Conservation (phyloP, 345 rosid species). For the Brassica incana region DNA sequence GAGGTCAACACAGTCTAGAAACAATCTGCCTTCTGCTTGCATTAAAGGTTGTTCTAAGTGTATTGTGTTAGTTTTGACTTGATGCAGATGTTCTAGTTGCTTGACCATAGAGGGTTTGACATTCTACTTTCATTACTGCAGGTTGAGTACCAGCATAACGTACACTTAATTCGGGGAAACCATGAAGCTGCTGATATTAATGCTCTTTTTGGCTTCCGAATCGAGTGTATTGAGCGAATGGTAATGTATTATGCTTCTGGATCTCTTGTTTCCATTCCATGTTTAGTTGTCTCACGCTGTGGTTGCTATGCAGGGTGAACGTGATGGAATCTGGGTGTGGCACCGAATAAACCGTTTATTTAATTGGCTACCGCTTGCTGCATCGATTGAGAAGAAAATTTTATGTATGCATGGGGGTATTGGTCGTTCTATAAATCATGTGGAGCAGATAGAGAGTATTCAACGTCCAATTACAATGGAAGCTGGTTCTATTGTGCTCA, state of each 20-base stretch:
- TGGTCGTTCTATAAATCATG: slow-evolving; percentile 89
- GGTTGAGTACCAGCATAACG: slow-evolving; percentile 83
- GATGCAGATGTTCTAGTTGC: slow-evolving; percentile 15
- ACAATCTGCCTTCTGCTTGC: slow-evolving; percentile 89
- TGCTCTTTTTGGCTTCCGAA: slow-evolving; percentile 93
- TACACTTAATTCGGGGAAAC: slow-evolving; percentile 92
- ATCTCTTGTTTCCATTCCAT: slow-evolving; percentile 12
- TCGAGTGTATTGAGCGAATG: slow-evolving; percentile 95
- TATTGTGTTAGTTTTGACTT: slow-evolving; percentile 17
- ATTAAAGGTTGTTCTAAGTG: slow-evolving; percentile 56
- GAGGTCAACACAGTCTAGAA: slow-evolving; percentile 94
- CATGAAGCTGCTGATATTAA: slow-evolving; percentile 98
- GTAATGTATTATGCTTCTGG: slow-evolving; percentile 41
- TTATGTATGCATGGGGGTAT: slow-evolving; percentile 98
- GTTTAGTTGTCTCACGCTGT: slow-evolving; percentile 26
- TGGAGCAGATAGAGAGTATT: slow-evolving; percentile 84
- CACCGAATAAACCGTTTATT: slow-evolving; percentile 88
- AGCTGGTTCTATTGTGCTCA: slow-evolving; percentile 87
- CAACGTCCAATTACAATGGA: slow-evolving; percentile 96
- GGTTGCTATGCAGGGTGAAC: slow-evolving; percentile 62
- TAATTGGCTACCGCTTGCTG: slow-evolving; percentile 94
- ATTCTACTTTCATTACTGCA: slow-evolving; percentile 38
- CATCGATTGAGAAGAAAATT: slow-evolving; percentile 84
- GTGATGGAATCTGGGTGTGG: slow-evolving; percentile 97
- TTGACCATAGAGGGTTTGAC: slow-evolving; percentile 24